Evolutionary conservation across 306 rosid genomes (phyloP).

Genomic region (Vachellia collinsii): DNA sequence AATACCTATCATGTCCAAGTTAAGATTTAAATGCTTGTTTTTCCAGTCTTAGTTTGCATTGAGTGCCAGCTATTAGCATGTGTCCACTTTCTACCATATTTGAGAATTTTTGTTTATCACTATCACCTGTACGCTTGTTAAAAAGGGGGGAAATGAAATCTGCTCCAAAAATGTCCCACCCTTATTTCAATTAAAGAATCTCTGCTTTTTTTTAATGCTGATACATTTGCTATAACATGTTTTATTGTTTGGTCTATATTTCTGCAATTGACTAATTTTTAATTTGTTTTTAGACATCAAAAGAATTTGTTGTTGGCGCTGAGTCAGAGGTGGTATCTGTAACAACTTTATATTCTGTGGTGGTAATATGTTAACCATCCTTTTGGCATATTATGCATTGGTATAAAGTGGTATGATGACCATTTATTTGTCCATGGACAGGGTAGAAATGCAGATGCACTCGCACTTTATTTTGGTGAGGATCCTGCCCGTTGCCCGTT

Average conservation of each 20-base stretch:
- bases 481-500: slow-evolving; percentile 91
- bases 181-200: not conserved
- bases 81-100: slow-evolving; percentile 7
- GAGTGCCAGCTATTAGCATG: not conserved
- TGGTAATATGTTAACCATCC: slow-evolving; percentile 60
- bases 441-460: slow-evolving; percentile 97
- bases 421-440: slow-evolving; percentile 49
- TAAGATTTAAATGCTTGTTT: slow-evolving; percentile 11
- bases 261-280: slow-evolving; percentile 29
- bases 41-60: slow-evolving; percentile 21
- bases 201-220: slow-evolving; percentile 9
- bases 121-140: slow-evolving; percentile 9
- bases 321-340: slow-evolving; percentile 84
- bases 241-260: slow-evolving; percentile 22
- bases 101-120: not conserved
- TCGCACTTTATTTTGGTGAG: slow-evolving; percentile 86
- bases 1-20: not conserved
- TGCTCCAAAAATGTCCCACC: slow-evolving; percentile 12
- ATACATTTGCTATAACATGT: slow-evolving; percentile 12
- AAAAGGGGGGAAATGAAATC: not conserved
- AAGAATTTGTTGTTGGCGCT: slow-evolving; percentile 73
- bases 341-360: slow-evolving; percentile 71
- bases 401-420: slow-evolving; percentile 34
- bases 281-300: slow-evolving; percentile 61
- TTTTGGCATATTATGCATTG: slow-evolving; percentile 25